A percentile compares a stretch with the other conserved stretches of the same genome.
These are phyloP conservation scores for Alternaria panax DNA, from an alignment of 2,329 filamentous ascomycete species.

Conservation along the genomic window DNA sequence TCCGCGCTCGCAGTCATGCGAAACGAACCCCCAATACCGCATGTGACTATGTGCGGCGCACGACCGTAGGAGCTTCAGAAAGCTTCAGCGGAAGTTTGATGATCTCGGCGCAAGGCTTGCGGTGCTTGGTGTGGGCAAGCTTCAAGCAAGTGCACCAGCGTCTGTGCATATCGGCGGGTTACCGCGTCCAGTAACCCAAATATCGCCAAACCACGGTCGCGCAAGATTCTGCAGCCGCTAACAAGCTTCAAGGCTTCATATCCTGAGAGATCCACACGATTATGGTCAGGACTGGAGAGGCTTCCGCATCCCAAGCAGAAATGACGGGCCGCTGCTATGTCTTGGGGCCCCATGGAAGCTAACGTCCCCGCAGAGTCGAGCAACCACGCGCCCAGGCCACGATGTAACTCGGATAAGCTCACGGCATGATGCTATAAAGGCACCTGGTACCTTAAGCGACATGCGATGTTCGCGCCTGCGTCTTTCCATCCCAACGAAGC, in stretches of 20 bases:
- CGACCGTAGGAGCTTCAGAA: neutral
- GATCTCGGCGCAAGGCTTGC: neutral
- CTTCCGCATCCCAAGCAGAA: neutral
- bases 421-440: neutral
- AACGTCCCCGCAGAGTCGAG: neutral
- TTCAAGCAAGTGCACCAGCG: neutral
- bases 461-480: neutral
- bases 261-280: neutral
- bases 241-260: neutral
- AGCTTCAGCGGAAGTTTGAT: neutral
- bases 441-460: neutral
- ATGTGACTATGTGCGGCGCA: neutral
- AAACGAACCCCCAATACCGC: neutral
- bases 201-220: neutral
- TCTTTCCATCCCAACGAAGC: neutral
- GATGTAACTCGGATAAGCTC: neutral
- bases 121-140: constrained; percentile 1
- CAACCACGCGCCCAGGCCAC: neutral
- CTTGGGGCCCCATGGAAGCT: neutral
- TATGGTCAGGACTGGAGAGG: neutral
- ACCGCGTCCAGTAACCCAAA: neutral
- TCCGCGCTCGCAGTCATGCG: neutral
- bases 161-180: neutral
- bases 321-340: neutral
- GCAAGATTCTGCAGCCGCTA: neutral